Conservation (phyloP, 2,329 filamentous ascomycete species). For the Neofusicoccum ribis region DNA sequence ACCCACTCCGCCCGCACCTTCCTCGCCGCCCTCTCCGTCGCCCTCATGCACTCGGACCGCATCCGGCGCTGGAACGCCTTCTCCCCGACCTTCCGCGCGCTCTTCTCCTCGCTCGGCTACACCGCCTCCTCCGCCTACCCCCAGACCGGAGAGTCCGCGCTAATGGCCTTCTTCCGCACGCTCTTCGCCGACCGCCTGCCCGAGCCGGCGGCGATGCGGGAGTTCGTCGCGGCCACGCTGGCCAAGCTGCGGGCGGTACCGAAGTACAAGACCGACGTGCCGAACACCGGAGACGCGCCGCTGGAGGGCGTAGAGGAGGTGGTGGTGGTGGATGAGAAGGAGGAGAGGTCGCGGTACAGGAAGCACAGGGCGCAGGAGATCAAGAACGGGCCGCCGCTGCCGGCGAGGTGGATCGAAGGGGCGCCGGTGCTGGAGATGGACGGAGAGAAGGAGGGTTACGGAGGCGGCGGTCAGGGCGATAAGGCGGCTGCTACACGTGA, state of each 20-base stretch:
- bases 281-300: too few species aligned
- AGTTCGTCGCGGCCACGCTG: not conserved
- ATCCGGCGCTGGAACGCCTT: not conserved
- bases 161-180: not conserved
- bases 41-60: not conserved
- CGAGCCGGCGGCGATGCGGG: not conserved
- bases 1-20: not conserved
- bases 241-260: not conserved
- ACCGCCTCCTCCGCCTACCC: not conserved
- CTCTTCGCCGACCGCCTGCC: not conserved
- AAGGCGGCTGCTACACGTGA: too few species aligned
- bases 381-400: too few species aligned
- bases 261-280: too few species aligned
- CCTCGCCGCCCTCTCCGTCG: not conserved
- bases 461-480: too few species aligned
- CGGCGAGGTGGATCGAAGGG: too few species aligned
- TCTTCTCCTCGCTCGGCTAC: not conserved
- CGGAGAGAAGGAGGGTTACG: too few species aligned
- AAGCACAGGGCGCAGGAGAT: too few species aligned
- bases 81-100: not conserved
- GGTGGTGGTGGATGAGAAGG: too few species aligned
- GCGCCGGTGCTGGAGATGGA: too few species aligned
- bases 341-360: too few species aligned
- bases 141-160: not conserved
- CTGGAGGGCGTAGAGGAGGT: too few species aligned